phyloP scores from a whole-genome alignment of 2,329 filamentous ascomycete genomes.

The Fusarium lyarnte region DNA sequence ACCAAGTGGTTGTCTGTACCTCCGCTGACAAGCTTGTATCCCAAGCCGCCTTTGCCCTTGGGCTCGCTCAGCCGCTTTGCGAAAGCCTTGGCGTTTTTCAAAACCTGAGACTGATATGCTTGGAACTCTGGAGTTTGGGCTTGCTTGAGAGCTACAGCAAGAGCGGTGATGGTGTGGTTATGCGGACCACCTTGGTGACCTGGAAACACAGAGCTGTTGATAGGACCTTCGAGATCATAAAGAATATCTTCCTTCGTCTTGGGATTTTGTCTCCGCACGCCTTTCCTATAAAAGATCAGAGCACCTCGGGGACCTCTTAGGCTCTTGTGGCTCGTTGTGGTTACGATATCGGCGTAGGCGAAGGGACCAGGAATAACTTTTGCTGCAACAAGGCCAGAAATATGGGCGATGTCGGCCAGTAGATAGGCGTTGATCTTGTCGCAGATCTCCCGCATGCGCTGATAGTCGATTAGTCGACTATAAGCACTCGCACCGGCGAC shows the following conservation, averaged over 20 bases:
- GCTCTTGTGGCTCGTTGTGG: slow-evolving; percentile 98
- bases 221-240: slow-evolving; percentile 92
- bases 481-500: slow-evolving; percentile 96
- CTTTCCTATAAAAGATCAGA: slow-evolving; percentile 98
- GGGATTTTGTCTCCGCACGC: slow-evolving; percentile 81
- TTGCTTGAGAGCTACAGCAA: slow-evolving; percentile 94
- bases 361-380: slow-evolving; percentile 93
- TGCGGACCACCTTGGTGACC: slow-evolving; percentile 98
- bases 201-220: slow-evolving; percentile 97
- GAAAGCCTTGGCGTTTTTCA: slow-evolving; percentile 90
- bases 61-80: slow-evolving; percentile 71
- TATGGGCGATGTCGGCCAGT: slow-evolving; percentile 95
- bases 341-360: slow-evolving; percentile 90
- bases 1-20: slow-evolving; percentile 99
- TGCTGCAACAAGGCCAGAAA: slow-evolving; percentile 92
- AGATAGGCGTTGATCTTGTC: slow-evolving; percentile 94
- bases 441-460: slow-evolving; percentile 87
- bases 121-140: slow-evolving; percentile 90
- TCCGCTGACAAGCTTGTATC: slow-evolving; percentile 89
- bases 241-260: slow-evolving; percentile 87
- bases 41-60: slow-evolving; percentile 80
- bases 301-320: slow-evolving; percentile 93
- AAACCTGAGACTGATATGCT: slow-evolving; percentile 88
- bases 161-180: slow-evolving; percentile 98
- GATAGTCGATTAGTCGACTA: slow-evolving; percentile 95